A percentile compares a stretch with the other conserved stretches of the same genome.
Conservation (phyloP, 2,329 filamentous ascomycete genomes). For the Penicillium sp. region DNA sequence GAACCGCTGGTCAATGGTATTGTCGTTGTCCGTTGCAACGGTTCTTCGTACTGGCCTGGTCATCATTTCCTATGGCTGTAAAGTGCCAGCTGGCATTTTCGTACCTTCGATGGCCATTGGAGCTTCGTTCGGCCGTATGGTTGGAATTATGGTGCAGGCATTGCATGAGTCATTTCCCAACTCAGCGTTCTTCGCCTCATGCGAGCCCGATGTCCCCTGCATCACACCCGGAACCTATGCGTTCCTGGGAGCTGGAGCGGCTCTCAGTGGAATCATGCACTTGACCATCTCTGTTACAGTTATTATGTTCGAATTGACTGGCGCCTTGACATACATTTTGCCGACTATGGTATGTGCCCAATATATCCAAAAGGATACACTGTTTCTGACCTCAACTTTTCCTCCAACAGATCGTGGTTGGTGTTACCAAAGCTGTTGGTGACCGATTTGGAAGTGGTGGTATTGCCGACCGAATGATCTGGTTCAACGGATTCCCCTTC, state of each 20-base stretch:
- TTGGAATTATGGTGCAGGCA: constrained; percentile 93
- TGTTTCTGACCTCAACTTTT: neutral
- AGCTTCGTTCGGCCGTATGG: constrained; percentile 85
- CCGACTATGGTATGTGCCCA: constrained; percentile 74
- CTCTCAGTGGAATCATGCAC: constrained; percentile 96
- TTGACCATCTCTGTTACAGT: constrained; percentile 95
- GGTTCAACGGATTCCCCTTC: constrained; percentile 97
- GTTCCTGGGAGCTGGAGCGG: constrained; percentile 87
- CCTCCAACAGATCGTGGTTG: constrained; percentile 74
- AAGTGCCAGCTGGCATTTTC: constrained; percentile 96
- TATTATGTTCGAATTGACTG: constrained; percentile 99
- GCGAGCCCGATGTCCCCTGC: constrained; percentile 87
- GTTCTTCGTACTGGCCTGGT: constrained; percentile 79
- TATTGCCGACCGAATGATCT: constrained; percentile 97
- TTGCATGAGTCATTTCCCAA: constrained; percentile 81
- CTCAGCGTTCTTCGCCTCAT: constrained; percentile 83
- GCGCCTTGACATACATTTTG: constrained; percentile 94
- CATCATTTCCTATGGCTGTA: constrained; percentile 95
- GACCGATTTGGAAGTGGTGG: constrained; percentile 93
- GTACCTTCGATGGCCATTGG: constrained; percentile 98
- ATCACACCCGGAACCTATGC: constrained; percentile 98
- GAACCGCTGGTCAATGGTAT: constrained; percentile 74
- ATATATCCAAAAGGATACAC: neutral
- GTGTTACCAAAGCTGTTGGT: constrained; percentile 90
- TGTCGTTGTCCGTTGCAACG: constrained; percentile 78